Conservation (phyloP, 257 asterid genomes). For the Thymus mandschuricus region DNA sequence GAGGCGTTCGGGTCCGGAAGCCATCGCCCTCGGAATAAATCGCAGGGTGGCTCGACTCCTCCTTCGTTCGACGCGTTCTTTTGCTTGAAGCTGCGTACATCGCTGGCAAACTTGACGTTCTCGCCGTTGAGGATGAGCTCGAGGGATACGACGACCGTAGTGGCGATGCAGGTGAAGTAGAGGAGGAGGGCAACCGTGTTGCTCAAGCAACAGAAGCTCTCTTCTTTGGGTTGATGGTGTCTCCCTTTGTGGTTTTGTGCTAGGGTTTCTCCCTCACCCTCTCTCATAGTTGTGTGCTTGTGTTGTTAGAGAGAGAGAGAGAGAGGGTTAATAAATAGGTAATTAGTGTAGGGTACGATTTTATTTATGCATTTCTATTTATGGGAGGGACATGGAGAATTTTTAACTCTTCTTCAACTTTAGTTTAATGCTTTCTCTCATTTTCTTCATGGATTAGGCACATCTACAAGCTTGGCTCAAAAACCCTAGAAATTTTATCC, state of each 20-base stretch:
- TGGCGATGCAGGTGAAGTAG: slow-evolving; percentile 24
- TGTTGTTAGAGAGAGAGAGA: slow-evolving; percentile 3
- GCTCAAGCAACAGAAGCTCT: slow-evolving; percentile 10
- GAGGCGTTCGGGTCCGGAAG: slow-evolving; percentile 38
- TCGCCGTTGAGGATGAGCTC: slow-evolving; percentile 23
- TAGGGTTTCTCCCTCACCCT: too few species aligned
- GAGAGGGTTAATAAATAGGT: neutral
- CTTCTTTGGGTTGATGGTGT: too few species aligned
- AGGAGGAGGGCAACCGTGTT: slow-evolving; percentile 18
- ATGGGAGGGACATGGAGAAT: neutral
- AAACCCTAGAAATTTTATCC: too few species aligned
- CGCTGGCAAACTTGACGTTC: slow-evolving; percentile 19
- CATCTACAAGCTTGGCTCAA: too few species aligned
- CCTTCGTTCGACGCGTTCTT: slow-evolving; percentile 16
- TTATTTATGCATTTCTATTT: too few species aligned
- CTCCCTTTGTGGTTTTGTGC: too few species aligned
- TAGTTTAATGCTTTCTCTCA: too few species aligned
- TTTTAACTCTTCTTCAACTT: too few species aligned
- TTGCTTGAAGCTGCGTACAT: neutral
- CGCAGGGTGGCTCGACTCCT: slow-evolving; percentile 40
- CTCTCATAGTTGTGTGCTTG: neutral
- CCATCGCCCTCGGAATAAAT: slow-evolving; percentile 70
- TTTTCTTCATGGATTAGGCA: too few species aligned
- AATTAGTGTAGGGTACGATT: neutral
- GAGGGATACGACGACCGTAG: slow-evolving; percentile 18